A percentile compares a stretch with the other conserved stretches of the same genome.
These are phyloP conservation scores for Pseudopyrenochaeta lycopersici DNA, from an alignment of 2,329 filamentous ascomycete genomes.

Conservation along the genomic window DNA sequence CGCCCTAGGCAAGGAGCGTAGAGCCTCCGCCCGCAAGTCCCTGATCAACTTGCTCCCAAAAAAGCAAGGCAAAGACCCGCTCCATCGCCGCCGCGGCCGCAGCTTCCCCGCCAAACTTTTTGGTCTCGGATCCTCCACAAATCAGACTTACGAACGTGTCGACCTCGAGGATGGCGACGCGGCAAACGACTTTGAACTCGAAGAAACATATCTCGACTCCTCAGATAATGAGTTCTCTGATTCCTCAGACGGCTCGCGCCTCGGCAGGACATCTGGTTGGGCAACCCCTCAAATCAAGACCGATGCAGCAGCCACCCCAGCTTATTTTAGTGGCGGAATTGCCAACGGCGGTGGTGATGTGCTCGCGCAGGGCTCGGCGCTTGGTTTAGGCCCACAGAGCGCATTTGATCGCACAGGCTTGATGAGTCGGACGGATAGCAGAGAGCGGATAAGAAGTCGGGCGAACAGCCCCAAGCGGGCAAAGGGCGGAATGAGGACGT, in stretches of 20 bases:
- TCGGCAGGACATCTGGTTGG: slow-evolving; percentile 71
- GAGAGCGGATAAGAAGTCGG: slow-evolving; percentile 74
- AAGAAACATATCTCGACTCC: slow-evolving; percentile 56
- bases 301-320: slow-evolving; percentile 18
- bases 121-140: slow-evolving; percentile 50
- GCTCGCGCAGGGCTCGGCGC: slow-evolving; percentile 38
- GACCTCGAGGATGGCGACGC: slow-evolving; percentile 74
- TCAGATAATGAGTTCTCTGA: slow-evolving; percentile 70
- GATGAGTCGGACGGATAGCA: slow-evolving; percentile 83
- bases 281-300: slow-evolving; percentile 70
- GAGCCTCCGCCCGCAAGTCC: slow-evolving; percentile 65
- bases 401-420: slow-evolving; percentile 71
- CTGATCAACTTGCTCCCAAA: slow-evolving; percentile 58
- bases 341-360: slow-evolving; percentile 27
- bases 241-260: slow-evolving; percentile 64
- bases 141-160: slow-evolving; percentile 78
- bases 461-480: slow-evolving; percentile 58
- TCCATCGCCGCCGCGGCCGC: slow-evolving; percentile 51
- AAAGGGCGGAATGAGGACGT: slow-evolving; percentile 21
- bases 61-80: slow-evolving; percentile 49
- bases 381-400: slow-evolving; percentile 40
- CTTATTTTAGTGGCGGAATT: slow-evolving; percentile 34
- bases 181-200: slow-evolving; percentile 77
- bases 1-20: slow-evolving; percentile 80
- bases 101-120: slow-evolving; percentile 68